Evolutionary conservation across 768 basidiomycete species (phyloP).

Genomic region (Thelephora ganbajun): DNA sequence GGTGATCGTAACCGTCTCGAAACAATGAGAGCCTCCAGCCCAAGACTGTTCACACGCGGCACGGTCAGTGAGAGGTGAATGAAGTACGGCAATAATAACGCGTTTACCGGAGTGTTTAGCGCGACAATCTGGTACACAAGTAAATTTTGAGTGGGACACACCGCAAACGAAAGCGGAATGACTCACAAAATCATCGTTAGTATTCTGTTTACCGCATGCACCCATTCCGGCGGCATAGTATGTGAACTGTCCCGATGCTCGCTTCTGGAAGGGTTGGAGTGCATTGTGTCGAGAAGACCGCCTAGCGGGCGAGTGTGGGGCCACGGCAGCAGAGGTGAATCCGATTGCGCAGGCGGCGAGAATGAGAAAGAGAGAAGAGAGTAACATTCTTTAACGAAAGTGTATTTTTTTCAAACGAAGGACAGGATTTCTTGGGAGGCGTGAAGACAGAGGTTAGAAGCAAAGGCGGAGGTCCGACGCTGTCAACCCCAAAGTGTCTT

Average conservation of each 20-base stretch:
- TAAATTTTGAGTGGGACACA: background rate
- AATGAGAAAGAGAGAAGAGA: too few species aligned
- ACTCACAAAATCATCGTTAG: slow-evolving; percentile 10
- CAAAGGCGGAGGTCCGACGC: too few species aligned
- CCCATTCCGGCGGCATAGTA: slow-evolving; percentile 13
- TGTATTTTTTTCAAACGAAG: too few species aligned
- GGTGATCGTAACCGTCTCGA: slow-evolving; percentile 45
- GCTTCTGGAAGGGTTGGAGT: slow-evolving; percentile 3
- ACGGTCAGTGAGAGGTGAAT: slow-evolving; percentile 1
- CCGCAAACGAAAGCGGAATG: background rate
- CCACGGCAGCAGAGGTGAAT: too few species aligned
- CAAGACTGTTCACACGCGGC: slow-evolving; percentile 36
- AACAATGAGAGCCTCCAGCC: slow-evolving; percentile 35
- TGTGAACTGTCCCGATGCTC: slow-evolving; percentile 8
- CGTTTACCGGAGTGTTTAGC: slow-evolving; percentile 17
- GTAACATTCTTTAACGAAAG: too few species aligned
- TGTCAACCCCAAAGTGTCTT: background rate
- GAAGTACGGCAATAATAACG: background rate
- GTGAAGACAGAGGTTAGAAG: too few species aligned
- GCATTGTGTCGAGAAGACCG: background rate
- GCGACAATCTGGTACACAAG: slow-evolving; percentile 37
- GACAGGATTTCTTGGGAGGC: slow-evolving; percentile 1
- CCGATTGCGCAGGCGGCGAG: too few species aligned
- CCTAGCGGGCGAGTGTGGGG: too few species aligned
- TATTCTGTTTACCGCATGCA: slow-evolving; percentile 10